phyloP scores from a whole-genome alignment of 2,329 filamentous ascomycete genomes.

The Nakataea oryzae region DNA sequence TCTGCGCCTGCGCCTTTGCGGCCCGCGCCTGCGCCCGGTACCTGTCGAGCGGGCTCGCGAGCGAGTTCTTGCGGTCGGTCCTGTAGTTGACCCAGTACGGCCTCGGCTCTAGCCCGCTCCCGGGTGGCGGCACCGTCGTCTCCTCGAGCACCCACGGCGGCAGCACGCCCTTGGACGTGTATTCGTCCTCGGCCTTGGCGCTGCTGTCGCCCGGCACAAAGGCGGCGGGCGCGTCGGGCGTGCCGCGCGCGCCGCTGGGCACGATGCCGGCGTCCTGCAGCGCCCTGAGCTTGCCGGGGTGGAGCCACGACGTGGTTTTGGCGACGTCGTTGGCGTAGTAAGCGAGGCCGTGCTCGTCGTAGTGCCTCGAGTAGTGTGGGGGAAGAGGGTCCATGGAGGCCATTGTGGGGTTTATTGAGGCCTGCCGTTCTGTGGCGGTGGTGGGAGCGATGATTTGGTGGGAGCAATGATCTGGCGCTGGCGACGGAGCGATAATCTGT shows the following conservation, averaged over 20 bases:
- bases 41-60: too few species aligned
- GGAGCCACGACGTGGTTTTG: not conserved
- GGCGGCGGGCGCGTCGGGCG: too few species aligned
- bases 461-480: too few species aligned
- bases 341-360: too few species aligned
- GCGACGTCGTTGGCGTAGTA: not conserved
- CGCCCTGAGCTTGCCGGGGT: not conserved
- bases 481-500: too few species aligned
- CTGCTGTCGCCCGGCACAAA: not conserved
- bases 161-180: not conserved
- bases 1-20: too few species aligned
- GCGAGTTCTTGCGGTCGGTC: too few species aligned
- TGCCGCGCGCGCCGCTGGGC: not conserved
- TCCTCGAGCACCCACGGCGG: not conserved
- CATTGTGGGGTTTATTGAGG: slow-evolving; percentile 2
- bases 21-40: too few species aligned
- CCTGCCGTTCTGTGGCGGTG: too few species aligned
- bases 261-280: not conserved
- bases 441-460: too few species aligned
- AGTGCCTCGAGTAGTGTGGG: too few species aligned
- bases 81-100: not conserved
- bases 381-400: too few species aligned
- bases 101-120: not conserved
- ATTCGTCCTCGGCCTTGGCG: not conserved
- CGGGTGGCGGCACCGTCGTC: not conserved